phyloP scores from a whole-genome alignment of 176 grass and related monocot species.

The Aegilops bicornis region DNA sequence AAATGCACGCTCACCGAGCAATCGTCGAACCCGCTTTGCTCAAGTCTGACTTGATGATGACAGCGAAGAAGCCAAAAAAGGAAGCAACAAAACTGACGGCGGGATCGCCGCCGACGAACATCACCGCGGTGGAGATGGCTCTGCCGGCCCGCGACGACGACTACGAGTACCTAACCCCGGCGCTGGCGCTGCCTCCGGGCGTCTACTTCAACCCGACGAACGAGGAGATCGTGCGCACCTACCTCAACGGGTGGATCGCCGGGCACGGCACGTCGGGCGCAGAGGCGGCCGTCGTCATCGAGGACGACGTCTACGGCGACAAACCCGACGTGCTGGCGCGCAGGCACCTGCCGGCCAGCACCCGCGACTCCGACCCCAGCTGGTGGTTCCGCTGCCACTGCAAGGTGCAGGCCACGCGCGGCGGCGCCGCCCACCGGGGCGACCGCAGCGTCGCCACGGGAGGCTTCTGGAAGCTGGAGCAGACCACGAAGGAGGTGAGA shows the following conservation, averaged over 20 bases:
- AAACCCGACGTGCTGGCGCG: background rate
- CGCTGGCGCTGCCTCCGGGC: background rate
- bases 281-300: background rate
- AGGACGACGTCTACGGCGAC: conserved; percentile 6
- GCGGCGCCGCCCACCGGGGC: background rate
- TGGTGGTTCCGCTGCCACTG: conserved; percentile 16
- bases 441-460: background rate
- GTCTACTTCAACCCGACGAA: conserved; percentile 30
- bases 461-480: conserved; percentile 21
- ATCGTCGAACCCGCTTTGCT: background rate
- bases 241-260: conserved; percentile 9
- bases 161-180: background rate
- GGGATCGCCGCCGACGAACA: background rate
- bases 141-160: background rate
- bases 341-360: background rate
- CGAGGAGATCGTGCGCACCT: conserved; percentile 12
- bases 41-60: background rate
- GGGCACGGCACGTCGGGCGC: background rate
- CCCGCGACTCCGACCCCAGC: background rate
- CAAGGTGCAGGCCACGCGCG: background rate
- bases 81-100: background rate
- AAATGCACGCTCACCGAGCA: background rate
- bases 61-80: background rate
- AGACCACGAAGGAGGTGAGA: background rate
- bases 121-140: background rate